Evolutionary conservation across 441 rosid species (phyloP), one percentile per base, ranked within the genome.

Genomic region (Mallotus repandus): DNA sequence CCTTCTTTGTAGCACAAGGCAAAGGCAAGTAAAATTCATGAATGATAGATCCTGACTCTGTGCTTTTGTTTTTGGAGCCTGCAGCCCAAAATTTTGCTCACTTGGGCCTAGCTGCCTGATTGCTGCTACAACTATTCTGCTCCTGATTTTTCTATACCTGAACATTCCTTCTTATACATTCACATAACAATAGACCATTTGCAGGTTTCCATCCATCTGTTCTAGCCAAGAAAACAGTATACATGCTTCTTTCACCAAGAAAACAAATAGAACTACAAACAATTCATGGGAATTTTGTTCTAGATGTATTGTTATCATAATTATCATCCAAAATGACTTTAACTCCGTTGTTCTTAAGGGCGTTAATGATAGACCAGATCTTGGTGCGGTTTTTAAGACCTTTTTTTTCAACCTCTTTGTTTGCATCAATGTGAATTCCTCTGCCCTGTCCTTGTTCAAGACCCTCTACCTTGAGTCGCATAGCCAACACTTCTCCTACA

Each of bases 301-400:
- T 38, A 32, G 77, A 74, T 45, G 77, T 53, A 63, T 70, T 74
- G 62, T 70, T 74, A 14, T 75, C 84, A 50, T 74, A 85, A 41
- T 78, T 69, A 73, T 89, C 90, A 63, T 86, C 89, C 48, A 90
- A 85, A 75, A 87, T 70, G 52, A 90, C 80, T 55, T 86, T 89
- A 50, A 92, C 86, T 12, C 91, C 96, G 79, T 84, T 88, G 84
- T 89, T 89, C 77, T 80, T 86, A 8, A 92, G 84, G 25, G 88
- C 83, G 78, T 87, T 89, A 59, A 90, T 89, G 70, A 89, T 74
- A 8, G 94, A 88, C 92, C 94, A 83, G 7, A 85, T 73, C 72
- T 78, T 80, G 8, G 81, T 72, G 19, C 70, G 74, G 75, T 70
- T 80, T 65, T 76, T 75, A 19, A 80, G 80, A 41, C 79, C 83